Evolutionary conservation across 352 stramenopile genomes (phyloP).

Genomic region (Paralagenidium karlingii): DNA sequence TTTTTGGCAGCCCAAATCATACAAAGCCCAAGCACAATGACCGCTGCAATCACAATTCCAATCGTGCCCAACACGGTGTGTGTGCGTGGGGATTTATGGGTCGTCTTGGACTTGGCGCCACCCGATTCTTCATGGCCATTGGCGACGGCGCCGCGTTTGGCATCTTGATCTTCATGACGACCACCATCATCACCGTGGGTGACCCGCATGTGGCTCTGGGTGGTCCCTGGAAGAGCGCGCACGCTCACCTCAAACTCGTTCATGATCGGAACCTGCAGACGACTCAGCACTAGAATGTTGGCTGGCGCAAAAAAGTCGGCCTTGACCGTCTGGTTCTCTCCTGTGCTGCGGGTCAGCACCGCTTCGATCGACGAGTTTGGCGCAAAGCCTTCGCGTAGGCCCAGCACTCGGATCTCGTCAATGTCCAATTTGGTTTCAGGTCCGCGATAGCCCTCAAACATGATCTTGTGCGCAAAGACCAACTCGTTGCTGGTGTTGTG

Average conservation of each 20-base stretch:
- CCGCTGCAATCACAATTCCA: too few relatives aligned
- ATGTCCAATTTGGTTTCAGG: conserved; percentile 54
- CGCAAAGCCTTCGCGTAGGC: conserved; percentile 25
- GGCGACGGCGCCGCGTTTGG: too few relatives aligned
- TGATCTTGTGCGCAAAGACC: conserved; percentile 19
- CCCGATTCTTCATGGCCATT: too few relatives aligned
- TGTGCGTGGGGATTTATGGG: too few relatives aligned
- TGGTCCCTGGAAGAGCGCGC: conserved; percentile 5
- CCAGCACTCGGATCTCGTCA: conserved; percentile 37
- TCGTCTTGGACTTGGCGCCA: too few relatives aligned
- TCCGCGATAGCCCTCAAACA: conserved; percentile 37
- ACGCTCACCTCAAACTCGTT: conserved; percentile 33
- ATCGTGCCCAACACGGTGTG: too few relatives aligned
- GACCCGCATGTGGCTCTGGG: too few relatives aligned
- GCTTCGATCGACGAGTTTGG: conserved; percentile 44
- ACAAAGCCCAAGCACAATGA: too few relatives aligned
- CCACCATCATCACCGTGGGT: too few relatives aligned
- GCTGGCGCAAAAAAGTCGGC: conserved; percentile 57
- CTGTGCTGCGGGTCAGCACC: conserved; percentile 6
- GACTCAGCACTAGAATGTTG: conserved; percentile 39
- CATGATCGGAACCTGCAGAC: conserved; percentile 25
- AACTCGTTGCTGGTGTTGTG: conserved; percentile 21
- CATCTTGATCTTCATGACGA: too few relatives aligned
- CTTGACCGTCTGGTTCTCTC: conserved; percentile 11
- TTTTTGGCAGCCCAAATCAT: too few relatives aligned